Percentiles rank a stretch among this genome's conserved stretches.
Conservation (phyloP, 169 alveolate genomes). For the Eimeria sp. region DNA sequence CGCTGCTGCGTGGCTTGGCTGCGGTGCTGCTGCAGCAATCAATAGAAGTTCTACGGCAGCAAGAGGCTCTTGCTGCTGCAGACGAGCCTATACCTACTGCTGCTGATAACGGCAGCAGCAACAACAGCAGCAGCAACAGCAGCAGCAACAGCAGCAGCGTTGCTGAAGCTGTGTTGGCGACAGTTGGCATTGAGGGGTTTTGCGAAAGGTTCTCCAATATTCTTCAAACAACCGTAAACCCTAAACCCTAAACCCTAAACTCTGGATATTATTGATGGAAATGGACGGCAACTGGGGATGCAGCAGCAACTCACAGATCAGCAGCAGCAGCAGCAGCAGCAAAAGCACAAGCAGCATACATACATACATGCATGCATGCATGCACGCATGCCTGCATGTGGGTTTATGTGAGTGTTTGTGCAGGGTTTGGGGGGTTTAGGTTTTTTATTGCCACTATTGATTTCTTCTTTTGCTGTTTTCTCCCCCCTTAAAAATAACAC, state of each 20-base stretch:
- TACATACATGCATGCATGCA: too few relatives aligned
- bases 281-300: too few relatives aligned
- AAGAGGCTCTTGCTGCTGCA: constrained; percentile 11
- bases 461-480: too few relatives aligned
- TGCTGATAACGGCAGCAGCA: background rate
- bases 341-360: too few relatives aligned
- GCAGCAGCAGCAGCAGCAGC: too few relatives aligned
- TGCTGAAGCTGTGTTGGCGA: background rate
- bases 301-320: too few relatives aligned
- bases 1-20: constrained; percentile 19
- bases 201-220: background rate
- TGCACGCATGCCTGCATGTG: too few relatives aligned
- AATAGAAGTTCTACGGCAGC: constrained; percentile 9
- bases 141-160: constrained; percentile 46
- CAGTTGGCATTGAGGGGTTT: constrained; percentile 28
- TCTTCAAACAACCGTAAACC: constrained; percentile 20
- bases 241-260: constrained; percentile 43
- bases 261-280: background rate
- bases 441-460: too few relatives aligned
- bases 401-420: too few relatives aligned
- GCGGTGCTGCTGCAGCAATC: constrained; percentile 56
- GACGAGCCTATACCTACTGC: background rate
- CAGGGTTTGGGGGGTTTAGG: too few relatives aligned
- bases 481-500: too few relatives aligned
- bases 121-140: background rate